Conservation (phyloP, 495 filamentous ascomycete species). For the Staphylotrichum longicolle region DNA sequence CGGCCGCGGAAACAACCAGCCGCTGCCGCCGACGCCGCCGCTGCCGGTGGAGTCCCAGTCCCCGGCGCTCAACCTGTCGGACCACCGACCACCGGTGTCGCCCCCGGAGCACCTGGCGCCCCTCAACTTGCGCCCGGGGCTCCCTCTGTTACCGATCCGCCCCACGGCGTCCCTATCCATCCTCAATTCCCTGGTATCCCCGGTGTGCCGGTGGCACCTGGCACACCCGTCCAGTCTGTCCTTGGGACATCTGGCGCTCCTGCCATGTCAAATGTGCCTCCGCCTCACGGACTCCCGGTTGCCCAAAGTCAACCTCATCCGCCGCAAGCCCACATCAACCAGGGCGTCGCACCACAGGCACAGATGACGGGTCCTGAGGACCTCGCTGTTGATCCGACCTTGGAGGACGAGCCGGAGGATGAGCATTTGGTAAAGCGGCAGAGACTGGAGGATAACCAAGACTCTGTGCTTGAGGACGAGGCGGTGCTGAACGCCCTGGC, state of each 20-base stretch:
- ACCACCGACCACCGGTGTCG: constrained; percentile 4
- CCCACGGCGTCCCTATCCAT: not conserved
- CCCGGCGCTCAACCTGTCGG: not conserved
- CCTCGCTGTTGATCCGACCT: constrained; percentile 34
- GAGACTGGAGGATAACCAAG: constrained; percentile 34
- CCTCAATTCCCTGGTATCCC: not conserved
- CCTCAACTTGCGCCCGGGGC: constrained; percentile 2
- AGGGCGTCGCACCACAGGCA: constrained; percentile 17
- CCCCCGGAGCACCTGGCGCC: constrained; percentile 12
- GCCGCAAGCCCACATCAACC: not conserved
- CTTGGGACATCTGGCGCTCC: not conserved
- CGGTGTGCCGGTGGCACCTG: constrained; percentile 9
- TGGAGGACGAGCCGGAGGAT: constrained; percentile 27
- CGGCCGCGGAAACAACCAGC: constrained; percentile 43
- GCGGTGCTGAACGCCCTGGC: constrained; percentile 41
- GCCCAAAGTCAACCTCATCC: constrained; percentile 15
- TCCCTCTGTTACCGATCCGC: constrained; percentile 4
- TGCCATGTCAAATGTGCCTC: not conserved
- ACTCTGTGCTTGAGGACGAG: constrained; percentile 38
- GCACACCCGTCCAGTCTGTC: not conserved
- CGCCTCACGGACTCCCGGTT: constrained; percentile 1
- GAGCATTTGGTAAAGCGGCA: constrained; percentile 39
- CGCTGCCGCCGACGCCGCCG: constrained; percentile 15
- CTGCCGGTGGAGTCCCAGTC: constrained; percentile 11
- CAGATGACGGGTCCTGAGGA: constrained; percentile 26